Evolutionary conservation across 2,329 filamentous ascomycete genomes (phyloP).

Genomic region (Aschersonia sp.): DNA sequence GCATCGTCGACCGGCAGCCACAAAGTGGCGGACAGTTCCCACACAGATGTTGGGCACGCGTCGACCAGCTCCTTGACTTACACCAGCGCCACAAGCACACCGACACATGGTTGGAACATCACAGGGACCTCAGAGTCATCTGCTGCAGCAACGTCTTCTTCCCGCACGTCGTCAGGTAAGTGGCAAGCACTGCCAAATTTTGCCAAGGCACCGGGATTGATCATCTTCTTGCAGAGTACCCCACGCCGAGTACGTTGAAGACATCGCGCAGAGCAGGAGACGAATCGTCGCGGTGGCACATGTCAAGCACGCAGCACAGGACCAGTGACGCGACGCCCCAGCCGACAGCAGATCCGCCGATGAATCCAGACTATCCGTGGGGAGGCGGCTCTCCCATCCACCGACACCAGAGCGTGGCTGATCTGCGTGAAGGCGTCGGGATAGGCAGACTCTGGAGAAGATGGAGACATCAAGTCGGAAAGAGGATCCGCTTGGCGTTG

Average conservation of each 20-base stretch:
- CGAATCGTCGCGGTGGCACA: background rate
- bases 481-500: background rate
- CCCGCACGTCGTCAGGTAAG: background rate
- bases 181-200: no score
- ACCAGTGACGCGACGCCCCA: conserved; percentile 1
- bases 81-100: background rate
- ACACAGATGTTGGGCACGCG: background rate
- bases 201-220: no score
- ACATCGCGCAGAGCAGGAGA: conserved; percentile 4
- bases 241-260: conserved; percentile 3
- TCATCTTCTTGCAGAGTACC: no score
- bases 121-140: background rate
- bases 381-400: conserved; percentile 20
- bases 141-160: background rate
- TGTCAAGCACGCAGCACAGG: conserved; percentile 6
- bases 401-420: conserved; percentile 16
- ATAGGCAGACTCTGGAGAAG: conserved; percentile 3
- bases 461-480: background rate
- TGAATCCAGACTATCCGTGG: conserved; percentile 20
- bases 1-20: background rate
- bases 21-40: background rate
- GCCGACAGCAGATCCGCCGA: conserved; percentile 10
- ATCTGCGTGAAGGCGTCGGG: conserved; percentile 10
- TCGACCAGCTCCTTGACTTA: background rate
- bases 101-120: background rate